Conservation (phyloP, 305 asterid species). For the Petunia hybrid region DNA sequence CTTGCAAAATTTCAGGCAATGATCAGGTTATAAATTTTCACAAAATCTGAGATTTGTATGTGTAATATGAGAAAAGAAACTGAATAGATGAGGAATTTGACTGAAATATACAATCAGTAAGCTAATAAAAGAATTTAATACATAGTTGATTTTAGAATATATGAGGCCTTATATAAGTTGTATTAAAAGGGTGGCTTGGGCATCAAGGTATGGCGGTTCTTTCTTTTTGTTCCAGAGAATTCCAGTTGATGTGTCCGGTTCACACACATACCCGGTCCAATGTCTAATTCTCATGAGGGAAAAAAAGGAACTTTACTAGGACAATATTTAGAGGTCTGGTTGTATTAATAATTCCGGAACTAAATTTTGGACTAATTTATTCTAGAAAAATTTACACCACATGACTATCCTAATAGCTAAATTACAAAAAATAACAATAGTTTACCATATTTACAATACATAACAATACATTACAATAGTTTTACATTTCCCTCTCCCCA, state of each 20-base stretch:
- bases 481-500: too few relatives aligned
- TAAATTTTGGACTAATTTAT: too few relatives aligned
- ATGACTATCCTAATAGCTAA: too few relatives aligned
- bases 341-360: too few relatives aligned
- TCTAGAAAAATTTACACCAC: too few relatives aligned
- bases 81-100: neutral
- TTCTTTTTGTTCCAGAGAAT: neutral
- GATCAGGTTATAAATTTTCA: neutral
- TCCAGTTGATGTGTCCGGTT: neutral
- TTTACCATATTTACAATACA: too few relatives aligned
- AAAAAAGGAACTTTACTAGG: too few relatives aligned
- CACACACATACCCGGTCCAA: constrained; percentile 17
- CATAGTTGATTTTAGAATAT: neutral
- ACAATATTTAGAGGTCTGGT: too few relatives aligned
- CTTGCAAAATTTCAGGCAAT: neutral
- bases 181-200: constrained; percentile 16
- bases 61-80: too few relatives aligned
- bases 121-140: neutral
- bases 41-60: too few relatives aligned
- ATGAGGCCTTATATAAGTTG: neutral
- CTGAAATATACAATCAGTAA: neutral
- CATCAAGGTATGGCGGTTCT: constrained; percentile 29
- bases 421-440: too few relatives aligned
- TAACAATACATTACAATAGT: too few relatives aligned
- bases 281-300: neutral